A percentile compares a stretch with the other conserved stretches of the same genome.
Evolutionary conservation across 179 eudicot genomes (phyloP).

Genomic region (Sideroxylon spinosum): DNA sequence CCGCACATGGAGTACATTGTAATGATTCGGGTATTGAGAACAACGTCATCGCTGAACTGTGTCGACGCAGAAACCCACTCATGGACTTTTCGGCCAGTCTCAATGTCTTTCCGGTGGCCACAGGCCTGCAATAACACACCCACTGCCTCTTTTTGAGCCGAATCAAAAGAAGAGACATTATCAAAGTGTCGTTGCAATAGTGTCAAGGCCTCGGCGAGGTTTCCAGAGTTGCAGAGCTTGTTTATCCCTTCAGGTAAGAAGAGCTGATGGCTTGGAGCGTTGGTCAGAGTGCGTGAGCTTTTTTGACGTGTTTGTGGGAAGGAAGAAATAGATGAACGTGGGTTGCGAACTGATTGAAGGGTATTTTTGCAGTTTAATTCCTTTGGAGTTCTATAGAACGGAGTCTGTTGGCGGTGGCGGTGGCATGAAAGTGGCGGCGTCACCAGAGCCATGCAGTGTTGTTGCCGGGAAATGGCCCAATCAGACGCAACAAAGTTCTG

Average conservation of each 20-base stretch:
- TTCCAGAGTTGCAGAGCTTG: conserved; percentile 26
- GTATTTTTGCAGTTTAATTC: background rate
- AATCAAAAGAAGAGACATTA: conserved; percentile 1
- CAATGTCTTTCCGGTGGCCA: conserved; percentile 39
- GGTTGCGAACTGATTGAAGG: background rate
- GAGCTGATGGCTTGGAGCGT: background rate
- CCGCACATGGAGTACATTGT: conserved; percentile 55
- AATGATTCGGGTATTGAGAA: conserved; percentile 41
- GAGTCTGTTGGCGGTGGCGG: background rate
- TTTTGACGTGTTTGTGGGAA: background rate
- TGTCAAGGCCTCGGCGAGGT: conserved; percentile 28
- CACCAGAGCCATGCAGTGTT: conserved; percentile 10
- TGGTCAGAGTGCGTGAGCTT: background rate
- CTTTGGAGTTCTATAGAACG: background rate
- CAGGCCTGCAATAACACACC: conserved; percentile 39
- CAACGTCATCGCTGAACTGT: conserved; percentile 30
- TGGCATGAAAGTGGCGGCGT: conserved; percentile 15
- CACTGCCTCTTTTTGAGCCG: conserved; percentile 23
- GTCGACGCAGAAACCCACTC: conserved; percentile 23
- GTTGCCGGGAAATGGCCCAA: background rate
- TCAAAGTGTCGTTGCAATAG: conserved; percentile 20
- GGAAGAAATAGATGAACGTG: conserved; percentile 14
- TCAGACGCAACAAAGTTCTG: background rate
- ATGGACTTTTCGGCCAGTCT: conserved; percentile 36
- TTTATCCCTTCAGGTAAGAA: conserved; percentile 10